Base-by-base conservation (phyloP, 2,329 filamentous ascomycete species). In the Paecilomyces fulvus region DNA sequence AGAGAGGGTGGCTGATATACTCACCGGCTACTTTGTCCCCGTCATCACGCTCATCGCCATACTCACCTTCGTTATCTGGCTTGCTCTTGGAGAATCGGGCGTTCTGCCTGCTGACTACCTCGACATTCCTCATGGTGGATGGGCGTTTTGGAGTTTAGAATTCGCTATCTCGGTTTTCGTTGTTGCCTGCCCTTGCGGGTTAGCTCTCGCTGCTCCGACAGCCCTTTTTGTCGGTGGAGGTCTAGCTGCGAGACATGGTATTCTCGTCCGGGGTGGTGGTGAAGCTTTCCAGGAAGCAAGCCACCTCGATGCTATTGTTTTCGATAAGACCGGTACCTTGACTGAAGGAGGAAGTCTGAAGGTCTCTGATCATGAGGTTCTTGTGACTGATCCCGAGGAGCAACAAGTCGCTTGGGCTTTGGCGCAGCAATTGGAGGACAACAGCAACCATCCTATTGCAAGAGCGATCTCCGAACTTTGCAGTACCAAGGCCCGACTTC, bases 301-400 rank as follows among this genome's bases (percentile, higher is more conserved):
- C 67, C 83, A 82, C 10, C 79, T 92, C 49, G 85, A 90, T 68
- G 87, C 86, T 54, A 85, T 94, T 43, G 87, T 94, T 0, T 94
- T 95, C 67, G 90, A 95, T 78, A 94, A 95, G 78, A 95, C 90
- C 0, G 90, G 90, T 1, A 95, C 90, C 0, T 75, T 95, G 57
- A 94, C 90, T 0, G 77, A 87, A 63, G 82, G 82, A 17, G 81
- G 79, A n/a, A 79, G 81, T 50, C 77, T 83, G 23, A 75, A 74
- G 49, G 79, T 85, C 1, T 80, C 80, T 4, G 77, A 83, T 17
- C 73, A 81, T 60, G 72, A 76, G 56, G 55, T 76, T 14, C 64
- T 79, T 46, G 61, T 67, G 23, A 63, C 61, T 3, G 67, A 74
- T 51, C 56, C 65, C 1, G 64, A 65, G 10, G 59, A 73, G n/a